A percentile compares a stretch with the other conserved stretches of the same genome.
Conservation (phyloP, 495 filamentous ascomycete genomes). For the Cairneyella variabilis region DNA sequence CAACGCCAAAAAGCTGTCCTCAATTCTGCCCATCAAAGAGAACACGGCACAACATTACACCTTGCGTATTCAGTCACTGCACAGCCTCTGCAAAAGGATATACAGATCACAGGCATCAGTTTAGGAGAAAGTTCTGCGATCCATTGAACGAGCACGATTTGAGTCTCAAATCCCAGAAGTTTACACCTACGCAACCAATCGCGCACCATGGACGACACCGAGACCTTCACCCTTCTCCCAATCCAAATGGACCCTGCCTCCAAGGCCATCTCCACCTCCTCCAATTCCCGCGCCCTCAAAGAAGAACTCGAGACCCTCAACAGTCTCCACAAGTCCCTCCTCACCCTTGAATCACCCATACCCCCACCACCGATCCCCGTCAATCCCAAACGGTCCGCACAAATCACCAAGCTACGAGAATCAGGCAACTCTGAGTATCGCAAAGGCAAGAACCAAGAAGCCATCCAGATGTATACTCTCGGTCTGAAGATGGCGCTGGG, state of each 20-base stretch:
- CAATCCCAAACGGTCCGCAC: constrained; percentile 79
- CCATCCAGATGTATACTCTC: constrained; percentile 73
- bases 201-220: constrained; percentile 51
- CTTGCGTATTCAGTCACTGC: neutral
- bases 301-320: constrained; percentile 70
- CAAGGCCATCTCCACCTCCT: constrained; percentile 52
- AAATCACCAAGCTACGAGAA: constrained; percentile 88
- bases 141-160: no score
- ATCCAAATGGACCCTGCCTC: constrained; percentile 70
- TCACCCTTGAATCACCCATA: constrained; percentile 52
- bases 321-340: constrained; percentile 65
- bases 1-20: constrained; percentile 8
- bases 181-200: no score
- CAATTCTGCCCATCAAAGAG: neutral
- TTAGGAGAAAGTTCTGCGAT: no score
- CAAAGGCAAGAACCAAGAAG: constrained; percentile 68
- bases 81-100: neutral
- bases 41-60: neutral
- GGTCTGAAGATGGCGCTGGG: constrained; percentile 83
- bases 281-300: constrained; percentile 44
- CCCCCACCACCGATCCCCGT: constrained; percentile 78
- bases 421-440: constrained; percentile 77
- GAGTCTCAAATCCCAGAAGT: no score
- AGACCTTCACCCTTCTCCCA: constrained; percentile 81
- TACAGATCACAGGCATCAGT: no score